Percentiles rank a stretch among this genome's conserved stretches.
phyloP scores from a whole-genome alignment of 2,329 filamentous ascomycete genomes.

The Penicillium sp. region DNA sequence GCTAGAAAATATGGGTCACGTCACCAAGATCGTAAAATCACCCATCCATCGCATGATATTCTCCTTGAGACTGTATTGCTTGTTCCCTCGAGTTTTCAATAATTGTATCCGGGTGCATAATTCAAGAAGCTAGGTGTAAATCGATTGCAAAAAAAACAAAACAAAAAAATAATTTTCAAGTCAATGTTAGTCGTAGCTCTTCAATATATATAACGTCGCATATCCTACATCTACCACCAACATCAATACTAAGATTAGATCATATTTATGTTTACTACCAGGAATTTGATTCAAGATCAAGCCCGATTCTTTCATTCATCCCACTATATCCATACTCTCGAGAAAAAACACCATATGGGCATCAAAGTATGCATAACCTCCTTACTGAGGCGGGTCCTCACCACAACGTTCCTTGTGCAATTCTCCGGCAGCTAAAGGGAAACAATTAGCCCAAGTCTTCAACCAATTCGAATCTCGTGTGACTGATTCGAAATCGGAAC shows the following conservation, averaged over 20 bases:
- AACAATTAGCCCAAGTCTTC: neutral
- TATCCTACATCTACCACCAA: neutral
- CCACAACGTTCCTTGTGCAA: constrained; percentile 14
- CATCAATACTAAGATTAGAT: neutral
- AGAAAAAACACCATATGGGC: neutral
- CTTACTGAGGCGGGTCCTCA: neutral
- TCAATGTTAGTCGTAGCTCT: neutral
- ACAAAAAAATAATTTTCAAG: too few relatives aligned
- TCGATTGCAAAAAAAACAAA: neutral
- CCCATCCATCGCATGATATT: neutral
- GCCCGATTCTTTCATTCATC: neutral
- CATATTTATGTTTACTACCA: neutral
- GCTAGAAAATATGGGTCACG: neutral
- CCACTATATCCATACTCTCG: neutral
- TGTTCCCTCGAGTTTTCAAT: too few relatives aligned
- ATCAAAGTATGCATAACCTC: neutral
- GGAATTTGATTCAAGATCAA: neutral
- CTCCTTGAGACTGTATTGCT: neutral
- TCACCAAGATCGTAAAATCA: neutral
- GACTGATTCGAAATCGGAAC: accelerated
- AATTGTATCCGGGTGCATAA: neutral
- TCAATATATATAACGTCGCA: neutral
- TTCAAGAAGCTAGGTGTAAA: neutral
- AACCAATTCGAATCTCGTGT: neutral
- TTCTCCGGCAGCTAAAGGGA: constrained; percentile 10